Conservation (phyloP, 805 yeast genomes). For the Vanderwaltozyma polyspora region DNA sequence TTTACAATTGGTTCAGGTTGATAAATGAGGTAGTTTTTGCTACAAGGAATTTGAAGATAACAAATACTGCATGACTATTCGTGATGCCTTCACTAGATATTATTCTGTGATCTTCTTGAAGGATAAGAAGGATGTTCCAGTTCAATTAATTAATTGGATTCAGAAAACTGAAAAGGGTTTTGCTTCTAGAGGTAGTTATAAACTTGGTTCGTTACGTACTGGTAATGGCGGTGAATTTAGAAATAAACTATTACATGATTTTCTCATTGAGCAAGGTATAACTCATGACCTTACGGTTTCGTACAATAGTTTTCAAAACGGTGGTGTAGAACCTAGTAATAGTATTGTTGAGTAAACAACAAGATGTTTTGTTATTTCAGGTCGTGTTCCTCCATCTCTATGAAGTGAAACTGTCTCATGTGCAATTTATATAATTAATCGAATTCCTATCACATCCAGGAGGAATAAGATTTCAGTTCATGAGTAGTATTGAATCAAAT, state of each 20-base stretch:
- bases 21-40: neutral
- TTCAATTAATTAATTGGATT: neutral
- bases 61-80: neutral
- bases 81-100: neutral
- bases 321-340: constrained; percentile 9
- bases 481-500: neutral
- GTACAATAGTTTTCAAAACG: constrained; percentile 9
- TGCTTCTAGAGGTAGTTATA: neutral
- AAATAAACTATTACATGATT: neutral
- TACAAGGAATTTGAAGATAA: neutral
- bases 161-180: neutral
- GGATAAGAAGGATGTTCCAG: neutral
- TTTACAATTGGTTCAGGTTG: neutral
- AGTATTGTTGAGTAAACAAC: constrained; percentile 6
- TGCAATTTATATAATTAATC: constrained; percentile 7
- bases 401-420: constrained; percentile 11
- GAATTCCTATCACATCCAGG: constrained; percentile 1
- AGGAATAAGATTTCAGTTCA: constrained; percentile 2
- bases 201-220: neutral
- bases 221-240: constrained; percentile 5
- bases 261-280: constrained; percentile 2
- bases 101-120: neutral
- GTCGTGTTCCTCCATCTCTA: constrained; percentile 7
- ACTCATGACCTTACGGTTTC: constrained; percentile 8
- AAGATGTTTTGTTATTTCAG: constrained; percentile 3